Conservation (phyloP, 371 early-diverging fungal genomes). For the Neoconidiobolus thromboides region DNA sequence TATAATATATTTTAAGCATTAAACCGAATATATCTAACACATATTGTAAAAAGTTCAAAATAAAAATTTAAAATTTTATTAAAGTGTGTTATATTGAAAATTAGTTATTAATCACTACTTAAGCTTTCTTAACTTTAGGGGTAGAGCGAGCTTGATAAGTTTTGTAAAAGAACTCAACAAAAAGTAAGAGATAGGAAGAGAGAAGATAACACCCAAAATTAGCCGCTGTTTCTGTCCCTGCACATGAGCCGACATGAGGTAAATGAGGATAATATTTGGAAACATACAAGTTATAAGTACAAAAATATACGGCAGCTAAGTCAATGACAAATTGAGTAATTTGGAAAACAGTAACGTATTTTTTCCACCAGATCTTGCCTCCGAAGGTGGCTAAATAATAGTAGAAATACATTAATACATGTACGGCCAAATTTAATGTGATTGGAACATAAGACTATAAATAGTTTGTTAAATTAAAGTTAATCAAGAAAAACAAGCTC, state of each 20-base stretch:
- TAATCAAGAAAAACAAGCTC: background rate
- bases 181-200: constrained; percentile 63
- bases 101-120: too few species aligned
- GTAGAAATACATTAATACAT: constrained; percentile 82
- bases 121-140: background rate
- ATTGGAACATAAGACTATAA: constrained; percentile 54
- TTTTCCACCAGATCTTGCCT: constrained; percentile 82
- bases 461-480: background rate
- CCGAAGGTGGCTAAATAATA: constrained; percentile 75
- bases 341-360: constrained; percentile 73
- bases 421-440: constrained; percentile 68
- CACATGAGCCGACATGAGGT: constrained; percentile 55
- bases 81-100: too few species aligned
- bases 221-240: constrained; percentile 61
- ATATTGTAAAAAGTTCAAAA: too few species aligned
- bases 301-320: constrained; percentile 52
- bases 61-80: too few species aligned
- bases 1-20: too few species aligned
- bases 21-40: too few species aligned
- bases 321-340: constrained; percentile 80
- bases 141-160: constrained; percentile 41
- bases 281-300: constrained; percentile 61
- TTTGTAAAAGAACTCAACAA: constrained; percentile 71
- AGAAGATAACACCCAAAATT: constrained; percentile 61
- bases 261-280: constrained; percentile 40